Percentiles rank a stretch among this genome's conserved stretches.
These are phyloP conservation scores for Carpinus fangiana DNA, from an alignment of 306 rosid genomes.

Conservation along the genomic window DNA sequence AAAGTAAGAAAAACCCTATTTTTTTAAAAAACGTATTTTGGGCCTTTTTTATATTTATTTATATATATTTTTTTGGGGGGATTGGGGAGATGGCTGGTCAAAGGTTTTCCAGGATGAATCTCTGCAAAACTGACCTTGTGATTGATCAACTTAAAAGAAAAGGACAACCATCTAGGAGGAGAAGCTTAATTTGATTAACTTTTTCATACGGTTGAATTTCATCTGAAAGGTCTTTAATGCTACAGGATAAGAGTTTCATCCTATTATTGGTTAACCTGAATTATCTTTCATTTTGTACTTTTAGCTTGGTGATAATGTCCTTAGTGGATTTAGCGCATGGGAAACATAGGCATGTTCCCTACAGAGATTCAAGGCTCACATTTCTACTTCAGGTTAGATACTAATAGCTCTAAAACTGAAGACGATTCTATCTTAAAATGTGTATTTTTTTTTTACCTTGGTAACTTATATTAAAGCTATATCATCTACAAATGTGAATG, in stretches of 20 bases:
- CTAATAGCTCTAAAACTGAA: constrained; percentile 20
- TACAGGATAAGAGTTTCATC: neutral
- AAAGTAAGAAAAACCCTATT: no score
- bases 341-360: constrained; percentile 95
- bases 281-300: constrained; percentile 35
- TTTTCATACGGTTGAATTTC: neutral
- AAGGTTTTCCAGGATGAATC: neutral
- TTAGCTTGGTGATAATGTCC: constrained; percentile 94
- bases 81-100: neutral
- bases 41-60: neutral
- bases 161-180: neutral
- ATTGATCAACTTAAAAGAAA: neutral
- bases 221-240: constrained; percentile 1
- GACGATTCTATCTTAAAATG: constrained; percentile 2
- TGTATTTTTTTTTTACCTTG: constrained; percentile 5
- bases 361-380: constrained; percentile 94
- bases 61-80: neutral
- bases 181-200: neutral
- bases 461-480: constrained; percentile 15
- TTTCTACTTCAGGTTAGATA: constrained; percentile 93
- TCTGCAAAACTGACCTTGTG: neutral
- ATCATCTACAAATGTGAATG: constrained; percentile 32
- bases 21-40: no score
- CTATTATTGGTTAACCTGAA: constrained; percentile 26
- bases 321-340: constrained; percentile 92